Conservation (phyloP, 495 filamentous ascomycete genomes). For the Penicillium diatomitis region DNA sequence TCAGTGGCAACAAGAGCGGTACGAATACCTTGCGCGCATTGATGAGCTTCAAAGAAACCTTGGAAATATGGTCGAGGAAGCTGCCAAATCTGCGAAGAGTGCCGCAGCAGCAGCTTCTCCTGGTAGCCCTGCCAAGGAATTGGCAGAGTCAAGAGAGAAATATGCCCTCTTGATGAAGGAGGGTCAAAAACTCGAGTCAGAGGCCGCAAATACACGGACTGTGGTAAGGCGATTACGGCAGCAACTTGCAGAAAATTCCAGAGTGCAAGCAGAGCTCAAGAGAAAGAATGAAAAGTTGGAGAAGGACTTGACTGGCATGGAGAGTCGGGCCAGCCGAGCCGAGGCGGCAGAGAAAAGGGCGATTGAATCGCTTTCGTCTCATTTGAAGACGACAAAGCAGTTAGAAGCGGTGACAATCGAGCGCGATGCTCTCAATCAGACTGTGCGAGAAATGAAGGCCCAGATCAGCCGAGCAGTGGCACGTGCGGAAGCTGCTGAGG, state of each 20-base stretch:
- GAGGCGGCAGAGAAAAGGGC: slow-evolving; percentile 59
- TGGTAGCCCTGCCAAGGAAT: slow-evolving; percentile 61
- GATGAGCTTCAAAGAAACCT: slow-evolving; percentile 89
- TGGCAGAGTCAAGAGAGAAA: slow-evolving; percentile 82
- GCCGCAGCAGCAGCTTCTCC: slow-evolving; percentile 50
- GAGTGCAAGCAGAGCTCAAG: slow-evolving; percentile 33
- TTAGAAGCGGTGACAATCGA: slow-evolving; percentile 58
- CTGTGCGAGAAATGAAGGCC: slow-evolving; percentile 58
- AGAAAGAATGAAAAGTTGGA: slow-evolving; percentile 59
- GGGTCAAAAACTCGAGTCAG: slow-evolving; percentile 79
- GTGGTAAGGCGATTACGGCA: slow-evolving; percentile 81
- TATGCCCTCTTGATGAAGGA: slow-evolving; percentile 86
- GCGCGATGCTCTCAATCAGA: slow-evolving; percentile 52
- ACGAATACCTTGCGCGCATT: slow-evolving; percentile 78
- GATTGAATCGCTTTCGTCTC: slow-evolving; percentile 52
- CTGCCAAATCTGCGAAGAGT: slow-evolving; percentile 59
- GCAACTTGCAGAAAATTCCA: slow-evolving; percentile 47
- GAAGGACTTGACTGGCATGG: slow-evolving; percentile 46
- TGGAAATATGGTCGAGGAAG: slow-evolving; percentile 72
- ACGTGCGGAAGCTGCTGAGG: slow-evolving; percentile 58
- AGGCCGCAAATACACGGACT: slow-evolving; percentile 64
- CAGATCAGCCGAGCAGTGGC: slow-evolving; percentile 61
- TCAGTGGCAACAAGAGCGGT: slow-evolving; percentile 68
- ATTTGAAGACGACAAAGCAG: slow-evolving; percentile 62
- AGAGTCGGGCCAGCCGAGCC: slow-evolving; percentile 52